Base-by-base conservation (phyloP, 495 filamentous ascomycete species). In the Symbiotaphrina buchneri region DNA sequence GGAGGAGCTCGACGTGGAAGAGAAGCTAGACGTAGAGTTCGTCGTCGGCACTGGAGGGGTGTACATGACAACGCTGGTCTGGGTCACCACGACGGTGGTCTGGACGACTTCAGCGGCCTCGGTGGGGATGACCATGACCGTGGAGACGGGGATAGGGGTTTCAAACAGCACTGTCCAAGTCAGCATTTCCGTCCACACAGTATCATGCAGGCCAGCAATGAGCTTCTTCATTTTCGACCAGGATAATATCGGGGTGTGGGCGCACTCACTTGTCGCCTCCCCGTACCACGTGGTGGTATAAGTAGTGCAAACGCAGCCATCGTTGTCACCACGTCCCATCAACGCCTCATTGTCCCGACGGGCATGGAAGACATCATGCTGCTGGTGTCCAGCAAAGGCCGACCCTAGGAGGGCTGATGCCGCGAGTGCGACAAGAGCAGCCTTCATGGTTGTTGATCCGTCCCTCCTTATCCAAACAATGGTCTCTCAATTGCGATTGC, bases 21-120 rank as follows among this genome's bases (percentile, higher is more conserved):
- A 70, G 52, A 62, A 61, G 47, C 71, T 81, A 60, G 84, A 84
- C 33, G 74, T 82, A 50, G 77, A 77, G 47, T 77, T 58, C 24
- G 56, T 56, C 41, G 79, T 74, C 71, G 76, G 83, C 42, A 73
- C 65, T 49, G 74, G 81, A 43, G 72, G 75, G 43, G 71, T 77
- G 42, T 61, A 70, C 52, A 62, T 60, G 45, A 76, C 64, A 44
- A 77, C 54, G 56, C 63, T 79, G 57, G 68, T 79, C 27, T 62
- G 65, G 23, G 70, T 69, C 41, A 61, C 61, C 42, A 58, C 61
- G 33, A 45, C 44, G 47, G 56, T 53, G 46, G 65, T 72, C 25
- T 54, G 49, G 44, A 70, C 66, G 32, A 27, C 21, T 14, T 30
- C 4, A 3, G 32, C 17, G 10, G 21, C 30, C 16, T 21, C 15